Evolutionary conservation across 2,329 filamentous ascomycete genomes (phyloP).

Genomic region (Dactylonectria macrodidyma): DNA sequence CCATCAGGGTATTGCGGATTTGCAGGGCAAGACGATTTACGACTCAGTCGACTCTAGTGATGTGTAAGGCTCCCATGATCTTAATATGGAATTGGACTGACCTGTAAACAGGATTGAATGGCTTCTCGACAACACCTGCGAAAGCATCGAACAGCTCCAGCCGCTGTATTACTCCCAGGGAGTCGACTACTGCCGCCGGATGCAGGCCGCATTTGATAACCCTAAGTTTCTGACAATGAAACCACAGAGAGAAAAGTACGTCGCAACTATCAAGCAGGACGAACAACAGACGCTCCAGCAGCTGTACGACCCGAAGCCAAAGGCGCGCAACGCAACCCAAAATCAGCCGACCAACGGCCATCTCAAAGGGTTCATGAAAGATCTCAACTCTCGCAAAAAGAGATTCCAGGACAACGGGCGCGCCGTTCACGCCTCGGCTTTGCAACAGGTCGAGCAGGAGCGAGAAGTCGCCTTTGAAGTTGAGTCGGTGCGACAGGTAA

Average conservation of each 20-base stretch:
- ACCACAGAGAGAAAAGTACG: constrained; percentile 51
- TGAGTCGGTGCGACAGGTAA: constrained; percentile 68
- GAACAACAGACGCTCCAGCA: constrained; percentile 71
- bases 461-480: constrained; percentile 71
- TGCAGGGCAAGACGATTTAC: constrained; percentile 45
- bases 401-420: constrained; percentile 44
- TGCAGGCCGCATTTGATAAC: constrained; percentile 63
- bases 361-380: constrained; percentile 38
- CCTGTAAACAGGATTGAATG: constrained; percentile 55
- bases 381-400: constrained; percentile 41
- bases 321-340: constrained; percentile 26
- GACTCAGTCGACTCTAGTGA: constrained; percentile 43
- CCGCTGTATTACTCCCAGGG: constrained; percentile 73
- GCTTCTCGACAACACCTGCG: constrained; percentile 75
- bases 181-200: constrained; percentile 70
- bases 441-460: constrained; percentile 73
- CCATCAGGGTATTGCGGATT: constrained; percentile 71
- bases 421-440: constrained; percentile 62
- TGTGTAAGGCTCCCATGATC: constrained; percentile 48
- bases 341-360: constrained; percentile 32
- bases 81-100: constrained; percentile 12
- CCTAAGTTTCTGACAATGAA: constrained; percentile 58
- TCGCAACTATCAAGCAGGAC: constrained; percentile 57
- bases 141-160: constrained; percentile 70
- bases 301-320: constrained; percentile 64